A percentile compares a stretch with the other conserved stretches of the same genome.
Conservation (phyloP, 1,284 basidiomycete genomes). For the Meira nashicola region DNA sequence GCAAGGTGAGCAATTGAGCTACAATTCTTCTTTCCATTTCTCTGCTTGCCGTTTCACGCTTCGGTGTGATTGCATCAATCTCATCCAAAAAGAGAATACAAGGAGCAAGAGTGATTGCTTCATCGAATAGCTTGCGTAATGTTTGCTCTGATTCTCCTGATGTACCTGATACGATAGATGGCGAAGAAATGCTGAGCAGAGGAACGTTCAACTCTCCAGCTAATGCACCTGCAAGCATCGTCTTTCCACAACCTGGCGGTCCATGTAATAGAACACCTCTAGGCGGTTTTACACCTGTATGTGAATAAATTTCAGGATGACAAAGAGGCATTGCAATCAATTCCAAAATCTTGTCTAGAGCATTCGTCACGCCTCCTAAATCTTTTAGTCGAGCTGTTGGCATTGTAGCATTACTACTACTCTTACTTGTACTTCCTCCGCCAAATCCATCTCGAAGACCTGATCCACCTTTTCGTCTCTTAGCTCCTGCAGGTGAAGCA, state of each 20-base stretch:
- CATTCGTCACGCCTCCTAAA: constrained; percentile 78
- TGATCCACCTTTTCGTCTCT: constrained; percentile 2
- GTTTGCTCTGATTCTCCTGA: constrained; percentile 97
- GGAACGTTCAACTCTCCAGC: constrained; percentile 76
- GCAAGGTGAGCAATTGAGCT: constrained; percentile 91
- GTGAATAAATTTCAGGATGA: constrained; percentile 90
- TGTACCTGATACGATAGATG: constrained; percentile 92
- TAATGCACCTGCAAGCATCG: constrained; percentile 60
- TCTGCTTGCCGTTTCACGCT: constrained; percentile 80
- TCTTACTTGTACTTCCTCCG: not conserved
- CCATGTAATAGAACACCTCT: constrained; percentile 91
- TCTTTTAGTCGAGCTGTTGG: constrained; percentile 71
- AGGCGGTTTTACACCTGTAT: constrained; percentile 87
- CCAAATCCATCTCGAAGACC: not conserved
- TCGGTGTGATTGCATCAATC: constrained; percentile 95
- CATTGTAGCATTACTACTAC: not conserved
- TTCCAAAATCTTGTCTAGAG: constrained; percentile 88
- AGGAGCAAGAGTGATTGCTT: constrained; percentile 44
- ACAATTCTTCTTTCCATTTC: constrained; percentile 98
- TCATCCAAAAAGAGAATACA: constrained; percentile 64
- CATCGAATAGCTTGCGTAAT: constrained; percentile 85
- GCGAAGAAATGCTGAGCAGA: constrained; percentile 88
- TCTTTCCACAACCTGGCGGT: constrained; percentile 91
- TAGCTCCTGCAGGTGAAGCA: not conserved
- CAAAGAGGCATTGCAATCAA: constrained; percentile 89